Conservation (phyloP, 768 basidiomycete genomes). For the Mrakia hoshinonis region DNA sequence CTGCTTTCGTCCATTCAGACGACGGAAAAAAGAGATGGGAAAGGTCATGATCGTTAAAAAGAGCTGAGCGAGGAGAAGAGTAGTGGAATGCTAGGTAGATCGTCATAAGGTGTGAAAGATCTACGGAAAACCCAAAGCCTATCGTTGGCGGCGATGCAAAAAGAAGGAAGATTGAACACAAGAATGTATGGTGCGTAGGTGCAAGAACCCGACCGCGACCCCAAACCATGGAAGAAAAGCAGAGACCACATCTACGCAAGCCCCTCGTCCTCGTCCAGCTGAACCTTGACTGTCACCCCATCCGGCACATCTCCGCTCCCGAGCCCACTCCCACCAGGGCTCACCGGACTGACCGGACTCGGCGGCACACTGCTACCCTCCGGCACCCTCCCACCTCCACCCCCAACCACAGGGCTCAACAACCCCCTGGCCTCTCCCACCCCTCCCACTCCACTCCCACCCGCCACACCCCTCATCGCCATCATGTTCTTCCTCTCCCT, state of each 20-base stretch:
- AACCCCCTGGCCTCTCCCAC: neutral
- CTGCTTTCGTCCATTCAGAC: neutral
- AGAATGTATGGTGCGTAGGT: no score
- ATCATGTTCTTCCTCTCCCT: slow-evolving; percentile 74
- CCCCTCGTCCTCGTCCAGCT: no score
- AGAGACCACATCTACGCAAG: no score
- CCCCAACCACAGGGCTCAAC: slow-evolving; percentile 2
- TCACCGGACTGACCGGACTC: no score
- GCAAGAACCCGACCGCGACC: no score
- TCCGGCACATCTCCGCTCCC: no score
- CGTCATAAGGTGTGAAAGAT: neutral
- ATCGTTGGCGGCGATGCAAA: no score
- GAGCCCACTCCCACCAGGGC: no score
- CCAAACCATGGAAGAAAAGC: no score
- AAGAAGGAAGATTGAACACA: no score
- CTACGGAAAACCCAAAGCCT: neutral
- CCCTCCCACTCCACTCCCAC: neutral
- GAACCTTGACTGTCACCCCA: no score
- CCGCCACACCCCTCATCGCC: slow-evolving; percentile 50
- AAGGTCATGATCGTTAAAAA: slow-evolving; percentile 1
- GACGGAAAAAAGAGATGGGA: neutral
- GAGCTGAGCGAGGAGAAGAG: neutral
- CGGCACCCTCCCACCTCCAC: neutral
- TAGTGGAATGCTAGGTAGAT: neutral
- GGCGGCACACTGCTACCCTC: neutral